Evolutionary conservation across 306 rosid genomes (phyloP).

Genomic region (Pyrus communis): DNA sequence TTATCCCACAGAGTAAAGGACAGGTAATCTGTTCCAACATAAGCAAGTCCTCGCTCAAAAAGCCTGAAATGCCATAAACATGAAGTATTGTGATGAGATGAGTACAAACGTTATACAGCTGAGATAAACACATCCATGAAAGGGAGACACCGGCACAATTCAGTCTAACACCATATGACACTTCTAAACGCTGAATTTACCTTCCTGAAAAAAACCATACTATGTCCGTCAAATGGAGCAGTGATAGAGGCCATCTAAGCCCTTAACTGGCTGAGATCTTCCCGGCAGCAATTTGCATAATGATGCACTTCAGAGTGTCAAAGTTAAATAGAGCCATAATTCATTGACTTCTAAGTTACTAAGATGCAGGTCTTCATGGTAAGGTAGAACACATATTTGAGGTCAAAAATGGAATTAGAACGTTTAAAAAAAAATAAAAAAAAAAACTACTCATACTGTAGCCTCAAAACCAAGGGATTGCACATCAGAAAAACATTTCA

Average conservation of each 20-base stretch:
- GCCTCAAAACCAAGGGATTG: slow-evolving; percentile 52
- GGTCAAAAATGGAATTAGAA: slow-evolving; percentile 9
- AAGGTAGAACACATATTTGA: slow-evolving; percentile 20
- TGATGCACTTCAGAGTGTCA: slow-evolving; percentile 88
- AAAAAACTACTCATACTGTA: slow-evolving; percentile 24
- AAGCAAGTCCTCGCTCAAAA: slow-evolving; percentile 89
- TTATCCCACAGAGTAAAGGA: slow-evolving; percentile 96
- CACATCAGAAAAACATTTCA: slow-evolving; percentile 50
- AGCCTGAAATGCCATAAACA: slow-evolving; percentile 60
- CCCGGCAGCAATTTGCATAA: slow-evolving; percentile 98
- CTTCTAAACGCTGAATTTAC: slow-evolving; percentile 99
- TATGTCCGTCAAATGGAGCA: slow-evolving; percentile 93
- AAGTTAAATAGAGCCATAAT: slow-evolving; percentile 62
- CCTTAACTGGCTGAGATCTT: slow-evolving; percentile 95
- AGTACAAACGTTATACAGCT: slow-evolving; percentile 29
- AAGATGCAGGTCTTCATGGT: slow-evolving; percentile 30
- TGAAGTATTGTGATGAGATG: slow-evolving; percentile 29
- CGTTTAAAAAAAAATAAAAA: slow-evolving; percentile 12
- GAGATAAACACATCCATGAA: slow-evolving; percentile 44
- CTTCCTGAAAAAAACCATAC: slow-evolving; percentile 94
- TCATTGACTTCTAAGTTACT: slow-evolving; percentile 55
- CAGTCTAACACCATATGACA: slow-evolving; percentile 88
- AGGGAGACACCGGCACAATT: slow-evolving; percentile 70
- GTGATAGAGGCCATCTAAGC: slow-evolving; percentile 98
- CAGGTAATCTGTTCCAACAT: slow-evolving; percentile 95